A percentile compares a stretch with the other conserved stretches of the same genome.
Evolutionary conservation across 2,329 filamentous ascomycete species (phyloP).

Genomic region (Biscogniauxia mediterranea): DNA sequence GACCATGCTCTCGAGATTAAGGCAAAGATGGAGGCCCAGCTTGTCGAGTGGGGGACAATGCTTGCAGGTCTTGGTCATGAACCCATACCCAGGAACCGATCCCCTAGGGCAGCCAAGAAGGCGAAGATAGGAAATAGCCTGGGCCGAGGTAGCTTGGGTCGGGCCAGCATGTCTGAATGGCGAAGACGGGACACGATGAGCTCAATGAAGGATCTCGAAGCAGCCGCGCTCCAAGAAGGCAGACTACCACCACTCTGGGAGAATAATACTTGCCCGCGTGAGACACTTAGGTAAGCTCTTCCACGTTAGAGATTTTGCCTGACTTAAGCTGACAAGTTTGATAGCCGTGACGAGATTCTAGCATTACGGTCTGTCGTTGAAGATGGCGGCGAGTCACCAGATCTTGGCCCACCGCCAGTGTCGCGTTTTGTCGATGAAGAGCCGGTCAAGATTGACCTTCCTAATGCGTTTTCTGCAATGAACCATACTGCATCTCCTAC

Average conservation of each 20-base stretch:
- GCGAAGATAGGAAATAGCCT: constrained; percentile 35
- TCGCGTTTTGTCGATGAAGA: constrained; percentile 59
- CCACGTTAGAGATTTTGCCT: neutral
- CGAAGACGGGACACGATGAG: constrained; percentile 52
- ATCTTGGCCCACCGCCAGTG: constrained; percentile 63
- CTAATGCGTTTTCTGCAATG: constrained; percentile 27
- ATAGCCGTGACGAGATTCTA: constrained; percentile 60
- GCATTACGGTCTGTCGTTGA: constrained; percentile 52
- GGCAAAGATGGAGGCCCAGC: constrained; percentile 67
- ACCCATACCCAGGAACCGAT: constrained; percentile 49
- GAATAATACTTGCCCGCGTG: constrained; percentile 64
- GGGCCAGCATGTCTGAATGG: constrained; percentile 51
- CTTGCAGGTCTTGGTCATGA: constrained; percentile 64
- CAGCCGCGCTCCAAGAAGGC: constrained; percentile 49
- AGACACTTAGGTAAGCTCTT: constrained; percentile 60
- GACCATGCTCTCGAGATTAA: constrained; percentile 70
- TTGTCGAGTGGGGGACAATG: constrained; percentile 67
- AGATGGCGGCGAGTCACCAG: constrained; percentile 60
- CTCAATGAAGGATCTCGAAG: constrained; percentile 45
- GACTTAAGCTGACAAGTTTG: constrained; percentile 23
- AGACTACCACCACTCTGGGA: constrained; percentile 68
- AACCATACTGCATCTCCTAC: neutral
- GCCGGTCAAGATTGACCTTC: constrained; percentile 52
- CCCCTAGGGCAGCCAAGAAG: constrained; percentile 40
- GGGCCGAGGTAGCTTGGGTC: constrained; percentile 37